Base-by-base conservation (phyloP, 805 yeast species). In the Nakazawaea ambrosiae region DNA sequence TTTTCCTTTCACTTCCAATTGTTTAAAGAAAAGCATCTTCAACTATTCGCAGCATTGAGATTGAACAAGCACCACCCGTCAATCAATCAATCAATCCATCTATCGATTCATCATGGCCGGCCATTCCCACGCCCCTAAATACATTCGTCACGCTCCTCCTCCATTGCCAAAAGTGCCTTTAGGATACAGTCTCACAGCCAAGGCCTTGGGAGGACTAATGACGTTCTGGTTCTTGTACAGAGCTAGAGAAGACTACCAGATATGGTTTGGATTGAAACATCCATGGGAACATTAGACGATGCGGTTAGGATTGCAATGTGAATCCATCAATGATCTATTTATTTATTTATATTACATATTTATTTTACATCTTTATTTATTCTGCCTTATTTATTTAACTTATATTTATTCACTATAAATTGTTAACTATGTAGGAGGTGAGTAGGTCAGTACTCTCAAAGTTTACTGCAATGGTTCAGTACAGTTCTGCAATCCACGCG, bases 191-290 rank as follows among this genome's bases (percentile, higher is more conserved):
- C 4, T 33, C 12, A 69, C 79, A 16, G 72, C 85, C 32, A 80
- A 81, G 49, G 57, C 70, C 16, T 68, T 86, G 30, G 95, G 95
- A 9, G 95, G 90, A 27, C 70, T 88, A 37, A 80, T 83, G 85
- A 83, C 92, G 84, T 86, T 84, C 61, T 86, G 90, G 84, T 72
- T 86, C 45, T 69, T 86, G 53, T 85, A 82, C 69, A 70, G 95
- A 57, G 68, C 83, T 31, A 78, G 81, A 61, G 78, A 82, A 55
- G 90, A 78, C 50, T 78, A 78, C 47, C 67, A 73, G 51, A 76
- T 73, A 26, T 74, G 78, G 73, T 62, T 69, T 45, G 81, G 42
- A 20, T 31, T 39, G 30, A 39, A 34, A 18, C 42, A 34, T 31
- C 42, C 42, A 18, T 39, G 38, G 39, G 42, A 39, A 15, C 36